These are phyloP conservation scores for Flaveria bidentis DNA, from an alignment of 129 eudicot species.

Conservation along the genomic window DNA sequence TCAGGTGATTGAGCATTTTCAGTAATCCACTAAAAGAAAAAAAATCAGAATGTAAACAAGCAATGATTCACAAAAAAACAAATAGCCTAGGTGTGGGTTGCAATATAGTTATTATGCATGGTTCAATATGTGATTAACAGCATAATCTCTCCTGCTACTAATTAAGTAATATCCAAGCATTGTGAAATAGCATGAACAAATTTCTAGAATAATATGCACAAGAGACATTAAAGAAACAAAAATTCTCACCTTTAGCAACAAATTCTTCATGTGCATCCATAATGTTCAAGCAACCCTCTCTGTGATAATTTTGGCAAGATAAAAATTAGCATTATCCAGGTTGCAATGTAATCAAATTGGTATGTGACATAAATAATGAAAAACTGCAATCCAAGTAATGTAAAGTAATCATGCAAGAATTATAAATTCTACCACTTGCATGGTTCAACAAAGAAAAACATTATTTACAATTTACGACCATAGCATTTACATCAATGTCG, in stretches of 20 bases:
- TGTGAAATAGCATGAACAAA: conserved; percentile 9
- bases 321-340: conserved; percentile 26
- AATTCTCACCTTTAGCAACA: conserved; percentile 47
- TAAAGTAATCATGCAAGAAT: not conserved
- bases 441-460: not conserved
- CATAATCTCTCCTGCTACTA: not conserved
- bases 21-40: not conserved
- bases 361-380: not conserved
- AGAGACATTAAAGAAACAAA: conserved; percentile 5
- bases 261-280: conserved; percentile 51
- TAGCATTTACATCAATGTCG: not conserved
- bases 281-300: conserved; percentile 38
- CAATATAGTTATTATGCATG: not conserved
- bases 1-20: conserved; percentile 3
- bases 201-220: not conserved
- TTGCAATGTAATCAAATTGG: conserved; percentile 6
- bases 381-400: not conserved
- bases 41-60: not conserved
- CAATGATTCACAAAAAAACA: not conserved
- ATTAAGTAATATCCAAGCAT: conserved; percentile 9
- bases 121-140: conserved; percentile 16
- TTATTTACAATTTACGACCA: not conserved
- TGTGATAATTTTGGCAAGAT: conserved; percentile 33
- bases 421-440: not conserved
- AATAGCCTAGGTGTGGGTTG: not conserved